Conservation (phyloP, 148 eudicot genomes). For the Fagopyrum esculentum region DNA sequence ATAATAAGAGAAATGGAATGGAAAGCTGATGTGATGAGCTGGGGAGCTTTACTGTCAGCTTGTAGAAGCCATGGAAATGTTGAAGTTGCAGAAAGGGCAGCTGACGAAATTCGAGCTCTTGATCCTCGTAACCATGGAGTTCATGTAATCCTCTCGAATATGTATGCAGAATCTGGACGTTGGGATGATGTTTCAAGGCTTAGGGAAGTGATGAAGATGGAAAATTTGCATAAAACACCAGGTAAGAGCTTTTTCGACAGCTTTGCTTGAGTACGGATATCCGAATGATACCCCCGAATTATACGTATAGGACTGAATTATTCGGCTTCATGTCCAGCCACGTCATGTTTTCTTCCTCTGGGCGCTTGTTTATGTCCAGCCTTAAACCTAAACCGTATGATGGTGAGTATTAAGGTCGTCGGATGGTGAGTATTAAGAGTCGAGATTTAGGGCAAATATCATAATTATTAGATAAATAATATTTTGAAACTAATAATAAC, state of each 20-base stretch:
- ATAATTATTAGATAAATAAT: no score
- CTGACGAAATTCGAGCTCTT: conserved; percentile 46
- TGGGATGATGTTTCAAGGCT: conserved; percentile 72
- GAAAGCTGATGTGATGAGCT: conserved; percentile 74
- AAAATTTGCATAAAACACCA: conserved; percentile 54
- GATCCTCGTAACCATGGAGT: conserved; percentile 78
- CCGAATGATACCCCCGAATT: no score
- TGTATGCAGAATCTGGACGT: conserved; percentile 74
- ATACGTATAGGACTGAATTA: no score
- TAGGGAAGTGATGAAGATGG: conserved; percentile 57
- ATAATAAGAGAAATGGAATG: conserved; percentile 56
- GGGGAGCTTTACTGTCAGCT: conserved; percentile 71
- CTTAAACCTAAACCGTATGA: no score
- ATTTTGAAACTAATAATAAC: no score
- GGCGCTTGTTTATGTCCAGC: no score
- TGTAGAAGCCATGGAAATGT: conserved; percentile 52
- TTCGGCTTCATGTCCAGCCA: no score
- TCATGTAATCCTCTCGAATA: conserved; percentile 69
- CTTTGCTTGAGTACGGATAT: not conserved
- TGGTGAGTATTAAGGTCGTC: no score
- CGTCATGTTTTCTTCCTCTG: no score
- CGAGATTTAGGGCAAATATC: no score
- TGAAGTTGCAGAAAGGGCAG: conserved; percentile 70
- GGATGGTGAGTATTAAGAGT: no score
- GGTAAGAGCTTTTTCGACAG: conserved; percentile 61